Evolutionary conservation across 2,329 filamentous ascomycete species (phyloP), one percentile per base, ranked within the genome.

Genomic region (Exophiala sp.): DNA sequence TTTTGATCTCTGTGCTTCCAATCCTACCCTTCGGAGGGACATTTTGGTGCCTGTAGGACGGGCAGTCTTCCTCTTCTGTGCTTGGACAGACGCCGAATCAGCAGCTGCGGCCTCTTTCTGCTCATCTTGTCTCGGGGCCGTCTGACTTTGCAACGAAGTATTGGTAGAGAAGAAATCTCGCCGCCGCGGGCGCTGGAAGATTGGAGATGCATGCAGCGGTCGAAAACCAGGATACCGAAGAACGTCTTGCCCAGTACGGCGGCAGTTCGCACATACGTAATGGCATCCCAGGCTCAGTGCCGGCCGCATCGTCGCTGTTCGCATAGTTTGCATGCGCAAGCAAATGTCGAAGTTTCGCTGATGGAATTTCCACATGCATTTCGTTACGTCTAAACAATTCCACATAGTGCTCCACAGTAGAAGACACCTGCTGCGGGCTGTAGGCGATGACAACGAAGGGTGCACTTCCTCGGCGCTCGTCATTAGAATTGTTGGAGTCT

Each of bases 1-100:
- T 61, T 74, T 78, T 54, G 75, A 82, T 61, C 72, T 75, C 72
- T 96, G 90, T 14, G 91, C 91, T 64, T 94, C 90, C 14, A 90
- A 87, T 32, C 91, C 90, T 10, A 95, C 90, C 54, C 91, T 82
- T 51, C 92, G 84, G 32, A 96, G 76, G 1, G 89, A 94, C 58
- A 86, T 87, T 62, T 90, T 88, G 41, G 82, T 74, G 20, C 78
- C 75, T 3, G 79, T 74, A 20, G 74, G 73, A 57, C 80, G 71
- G n/a, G 69, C 65, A 5, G 71, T 68, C 59, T 81, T 79, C 52
- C 77, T 75, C 64, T 75, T 77, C 63, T 72, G 66, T 14, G 70
- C 41, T 68, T 67, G 50, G 63, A 33, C 5, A 16, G 45, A 24
- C 16, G 12, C 34, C 10, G 43, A 34, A 20, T 11, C 18, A 4